Conservation (phyloP, 192 early-diverging fungal species). For the Coemansia asiatica region DNA sequence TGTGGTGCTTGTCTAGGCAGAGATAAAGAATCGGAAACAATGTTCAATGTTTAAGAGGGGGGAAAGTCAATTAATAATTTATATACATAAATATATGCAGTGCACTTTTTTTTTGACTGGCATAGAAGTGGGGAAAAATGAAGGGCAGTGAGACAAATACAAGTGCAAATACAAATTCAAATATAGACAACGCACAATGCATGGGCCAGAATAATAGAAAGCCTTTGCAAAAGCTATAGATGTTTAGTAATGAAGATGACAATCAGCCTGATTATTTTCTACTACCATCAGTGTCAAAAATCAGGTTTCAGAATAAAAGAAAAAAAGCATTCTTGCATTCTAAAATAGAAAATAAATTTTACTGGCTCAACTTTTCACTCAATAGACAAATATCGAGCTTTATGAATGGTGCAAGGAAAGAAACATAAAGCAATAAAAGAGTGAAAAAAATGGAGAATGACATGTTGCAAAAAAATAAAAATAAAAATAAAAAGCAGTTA, state of each 20-base stretch:
- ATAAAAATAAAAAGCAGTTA: neutral
- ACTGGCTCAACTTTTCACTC: neutral
- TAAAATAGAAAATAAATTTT: neutral
- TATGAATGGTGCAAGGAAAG: neutral
- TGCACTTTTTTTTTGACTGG: too few species aligned
- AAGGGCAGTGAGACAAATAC: neutral
- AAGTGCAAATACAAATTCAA: neutral
- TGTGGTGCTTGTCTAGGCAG: constrained; percentile 53
- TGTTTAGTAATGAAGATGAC: constrained; percentile 2
- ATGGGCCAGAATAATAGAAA: constrained; percentile 2
- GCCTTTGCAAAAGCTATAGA: neutral
- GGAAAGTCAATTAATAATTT: too few species aligned
- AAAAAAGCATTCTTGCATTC: neutral
- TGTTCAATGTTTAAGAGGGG: too few species aligned
- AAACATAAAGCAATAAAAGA: neutral
- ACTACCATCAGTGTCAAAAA: neutral
- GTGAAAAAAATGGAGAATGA: neutral
- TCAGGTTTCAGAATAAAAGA: neutral
- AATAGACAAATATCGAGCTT: neutral
- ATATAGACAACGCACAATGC: neutral
- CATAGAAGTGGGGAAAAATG: neutral
- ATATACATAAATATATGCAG: too few species aligned
- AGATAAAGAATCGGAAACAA: constrained; percentile 5
- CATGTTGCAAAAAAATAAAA: neutral
- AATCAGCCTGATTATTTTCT: neutral